These are phyloP conservation scores for Quercus lobata DNA, from an alignment of 331 rosid genomes.

Conservation along the genomic window DNA sequence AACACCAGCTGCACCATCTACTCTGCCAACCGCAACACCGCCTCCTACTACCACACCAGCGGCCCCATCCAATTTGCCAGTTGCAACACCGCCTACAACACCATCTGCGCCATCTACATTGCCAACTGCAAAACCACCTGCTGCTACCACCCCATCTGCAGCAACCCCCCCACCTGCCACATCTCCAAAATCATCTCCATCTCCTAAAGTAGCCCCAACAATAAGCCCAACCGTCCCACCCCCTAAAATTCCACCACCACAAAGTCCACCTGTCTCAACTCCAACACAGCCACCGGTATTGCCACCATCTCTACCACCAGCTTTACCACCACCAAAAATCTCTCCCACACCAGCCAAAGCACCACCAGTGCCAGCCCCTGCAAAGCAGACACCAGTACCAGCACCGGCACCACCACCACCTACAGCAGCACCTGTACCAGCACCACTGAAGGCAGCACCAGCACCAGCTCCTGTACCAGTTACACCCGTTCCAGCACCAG, in stretches of 20 bases:
- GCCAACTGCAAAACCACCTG: constrained; percentile 6
- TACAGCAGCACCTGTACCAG: constrained; percentile 49
- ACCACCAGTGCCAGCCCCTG: constrained; percentile 67
- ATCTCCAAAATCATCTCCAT: constrained; percentile 48
- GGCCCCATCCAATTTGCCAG: constrained; percentile 26
- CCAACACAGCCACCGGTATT: constrained; percentile 58
- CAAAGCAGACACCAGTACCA: constrained; percentile 51
- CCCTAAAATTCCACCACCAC: constrained; percentile 48
- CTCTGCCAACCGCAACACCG: constrained; percentile 7
- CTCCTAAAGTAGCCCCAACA: constrained; percentile 56
- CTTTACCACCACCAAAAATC: constrained; percentile 45
- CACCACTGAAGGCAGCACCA: constrained; percentile 35
- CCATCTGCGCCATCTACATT: neutral
- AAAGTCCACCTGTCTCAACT: constrained; percentile 43
- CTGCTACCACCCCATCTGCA: constrained; percentile 12
- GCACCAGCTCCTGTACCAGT: constrained; percentile 48
- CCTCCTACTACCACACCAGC: neutral
- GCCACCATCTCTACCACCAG: constrained; percentile 43
- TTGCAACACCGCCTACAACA: neutral
- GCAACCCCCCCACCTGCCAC: constrained; percentile 31
- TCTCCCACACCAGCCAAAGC: constrained; percentile 63
- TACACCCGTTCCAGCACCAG: constrained; percentile 32
- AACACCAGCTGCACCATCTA: constrained; percentile 11
- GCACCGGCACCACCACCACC: constrained; percentile 59
- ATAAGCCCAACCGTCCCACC: constrained; percentile 41